Percentiles rank a stretch among this genome's conserved stretches.
These are phyloP conservation scores for Porpolomopsis calyptriformis DNA, from an alignment of 768 basidiomycete species.

Conservation along the genomic window DNA sequence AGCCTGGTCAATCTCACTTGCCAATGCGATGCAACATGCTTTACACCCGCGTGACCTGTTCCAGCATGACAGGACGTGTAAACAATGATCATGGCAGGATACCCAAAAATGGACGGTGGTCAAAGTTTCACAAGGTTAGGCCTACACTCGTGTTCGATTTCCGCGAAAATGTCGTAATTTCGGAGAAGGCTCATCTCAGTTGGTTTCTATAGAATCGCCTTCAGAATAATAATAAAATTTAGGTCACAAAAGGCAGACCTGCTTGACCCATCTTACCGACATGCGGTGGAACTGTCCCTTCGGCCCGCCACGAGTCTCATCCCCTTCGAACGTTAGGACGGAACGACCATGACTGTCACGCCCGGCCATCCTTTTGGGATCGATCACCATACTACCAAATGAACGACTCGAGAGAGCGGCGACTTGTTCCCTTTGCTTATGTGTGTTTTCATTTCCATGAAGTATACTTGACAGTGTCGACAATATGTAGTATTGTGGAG, in stretches of 20 bases:
- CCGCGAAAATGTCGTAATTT: conserved; percentile 58
- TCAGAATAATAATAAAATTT: not conserved
- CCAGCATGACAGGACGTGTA: too few relatives aligned
- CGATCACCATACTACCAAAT: conserved; percentile 55
- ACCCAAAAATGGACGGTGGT: too few relatives aligned
- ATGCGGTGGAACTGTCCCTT: conserved; percentile 52
- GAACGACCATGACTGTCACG: conserved; percentile 34
- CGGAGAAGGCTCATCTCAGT: conserved; percentile 41
- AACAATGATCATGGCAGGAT: too few relatives aligned
- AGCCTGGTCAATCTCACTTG: too few relatives aligned
- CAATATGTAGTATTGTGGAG: conserved; percentile 66
- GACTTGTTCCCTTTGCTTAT: conserved; percentile 36
- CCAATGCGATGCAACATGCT: too few relatives aligned
- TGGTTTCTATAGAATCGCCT: conserved; percentile 3
- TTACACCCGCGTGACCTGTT: too few relatives aligned
- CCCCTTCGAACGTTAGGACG: conserved; percentile 57
- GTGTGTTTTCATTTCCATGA: conserved; percentile 28
- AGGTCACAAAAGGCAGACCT: conserved; percentile 31
- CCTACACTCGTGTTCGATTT: conserved; percentile 28
- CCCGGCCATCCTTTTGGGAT: conserved; percentile 32
- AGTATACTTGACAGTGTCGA: conserved; percentile 49
- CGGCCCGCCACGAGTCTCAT: conserved; percentile 54
- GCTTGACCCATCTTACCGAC: conserved; percentile 35
- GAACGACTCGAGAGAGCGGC: conserved; percentile 36
- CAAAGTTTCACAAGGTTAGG: not conserved